These are phyloP conservation scores for Rhodotorula sp. DNA, from an alignment of 1,284 basidiomycete genomes.

Conservation along the genomic window DNA sequence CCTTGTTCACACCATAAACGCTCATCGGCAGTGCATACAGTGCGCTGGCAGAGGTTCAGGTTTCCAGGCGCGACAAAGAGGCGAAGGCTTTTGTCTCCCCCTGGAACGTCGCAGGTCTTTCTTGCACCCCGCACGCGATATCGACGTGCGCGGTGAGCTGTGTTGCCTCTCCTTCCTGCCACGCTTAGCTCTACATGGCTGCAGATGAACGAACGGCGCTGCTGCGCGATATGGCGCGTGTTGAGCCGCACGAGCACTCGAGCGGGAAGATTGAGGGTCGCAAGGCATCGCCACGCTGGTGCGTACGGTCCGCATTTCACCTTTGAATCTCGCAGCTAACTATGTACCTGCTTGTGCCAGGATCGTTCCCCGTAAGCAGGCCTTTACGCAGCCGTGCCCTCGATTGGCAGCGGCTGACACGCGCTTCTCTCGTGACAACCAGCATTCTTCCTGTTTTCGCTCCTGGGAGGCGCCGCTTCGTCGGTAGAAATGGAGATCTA, in stretches of 20 bases:
- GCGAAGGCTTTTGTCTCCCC: neutral
- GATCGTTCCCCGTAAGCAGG: constrained; percentile 1
- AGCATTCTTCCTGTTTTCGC: constrained; percentile 19
- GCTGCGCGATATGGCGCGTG: neutral
- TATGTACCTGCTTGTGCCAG: neutral
- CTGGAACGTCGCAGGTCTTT: neutral
- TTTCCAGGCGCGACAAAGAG: neutral
- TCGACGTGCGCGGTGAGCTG: neutral
- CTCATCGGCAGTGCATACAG: too few species aligned
- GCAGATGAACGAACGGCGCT: neutral
- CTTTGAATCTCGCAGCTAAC: neutral
- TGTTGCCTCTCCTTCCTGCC: neutral
- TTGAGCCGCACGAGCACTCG: neutral
- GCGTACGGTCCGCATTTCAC: neutral
- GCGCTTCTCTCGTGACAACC: neutral
- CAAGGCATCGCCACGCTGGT: constrained; percentile 7
- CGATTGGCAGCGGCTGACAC: neutral
- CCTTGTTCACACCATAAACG: neutral
- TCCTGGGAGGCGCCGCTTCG: constrained; percentile 5
- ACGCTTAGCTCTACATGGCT: neutral
- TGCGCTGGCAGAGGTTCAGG: too few species aligned
- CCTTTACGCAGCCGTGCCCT: too few species aligned
- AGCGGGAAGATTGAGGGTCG: neutral
- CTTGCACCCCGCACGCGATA: neutral
- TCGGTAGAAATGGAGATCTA: constrained; percentile 19